Evolutionary conservation across 257 asterid genomes (phyloP).

Genomic region (Scutellaria galericulata): DNA sequence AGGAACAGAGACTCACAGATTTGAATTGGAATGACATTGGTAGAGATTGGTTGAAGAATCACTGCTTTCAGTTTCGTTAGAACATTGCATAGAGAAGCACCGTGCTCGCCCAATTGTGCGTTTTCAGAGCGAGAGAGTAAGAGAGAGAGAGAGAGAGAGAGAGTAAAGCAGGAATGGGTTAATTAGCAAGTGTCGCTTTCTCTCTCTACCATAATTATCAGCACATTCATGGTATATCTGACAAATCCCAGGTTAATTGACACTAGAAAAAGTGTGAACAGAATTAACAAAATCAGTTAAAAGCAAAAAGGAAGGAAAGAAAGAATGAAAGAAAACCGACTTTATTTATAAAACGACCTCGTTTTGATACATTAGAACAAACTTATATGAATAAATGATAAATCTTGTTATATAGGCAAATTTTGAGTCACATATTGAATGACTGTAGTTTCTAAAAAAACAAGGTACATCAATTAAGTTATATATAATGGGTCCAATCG

Average conservation of each 20-base stretch:
- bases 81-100: constrained; percentile 25
- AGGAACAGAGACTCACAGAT: constrained; percentile 46
- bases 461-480: too few species aligned
- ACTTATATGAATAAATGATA: too few species aligned
- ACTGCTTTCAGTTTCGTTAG: constrained; percentile 38
- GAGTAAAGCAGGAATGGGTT: constrained; percentile 28
- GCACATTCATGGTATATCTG: constrained; percentile 39
- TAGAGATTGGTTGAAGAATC: constrained; percentile 31
- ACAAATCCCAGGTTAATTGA: constrained; percentile 39
- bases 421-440: too few species aligned
- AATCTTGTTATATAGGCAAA: too few species aligned
- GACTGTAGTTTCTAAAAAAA: too few species aligned
- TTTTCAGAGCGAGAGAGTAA: neutral
- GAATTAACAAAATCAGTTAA: constrained; percentile 27
- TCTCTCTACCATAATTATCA: constrained; percentile 17
- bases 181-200: constrained; percentile 29
- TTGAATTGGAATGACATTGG: constrained; percentile 32
- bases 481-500: too few species aligned
- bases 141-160: too few species aligned
- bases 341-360: too few species aligned
- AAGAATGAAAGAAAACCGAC: neutral
- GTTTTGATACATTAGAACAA: too few species aligned
- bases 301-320: neutral
- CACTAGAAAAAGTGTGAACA: too few species aligned
- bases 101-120: constrained; percentile 16